Evolutionary conservation across 257 asterid species (phyloP).

Genomic region (Striga asiatica): DNA sequence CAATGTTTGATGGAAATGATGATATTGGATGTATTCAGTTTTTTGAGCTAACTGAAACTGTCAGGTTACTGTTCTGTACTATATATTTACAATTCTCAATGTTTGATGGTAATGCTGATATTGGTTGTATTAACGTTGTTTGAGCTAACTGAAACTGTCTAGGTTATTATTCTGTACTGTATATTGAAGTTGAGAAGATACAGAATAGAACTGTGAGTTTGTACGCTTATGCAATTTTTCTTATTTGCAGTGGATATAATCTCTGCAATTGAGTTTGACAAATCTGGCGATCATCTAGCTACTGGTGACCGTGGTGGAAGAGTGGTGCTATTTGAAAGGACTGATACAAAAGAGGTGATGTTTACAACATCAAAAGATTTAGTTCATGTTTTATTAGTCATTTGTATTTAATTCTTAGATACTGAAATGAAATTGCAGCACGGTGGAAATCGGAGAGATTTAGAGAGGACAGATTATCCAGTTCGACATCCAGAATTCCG

Average conservation of each 20-base stretch:
- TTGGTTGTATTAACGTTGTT: neutral
- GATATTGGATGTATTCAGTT: neutral
- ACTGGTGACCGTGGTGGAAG: slow-evolving; percentile 95
- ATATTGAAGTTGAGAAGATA: slow-evolving; percentile 5
- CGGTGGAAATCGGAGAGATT: slow-evolving; percentile 51
- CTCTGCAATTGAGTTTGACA: slow-evolving; percentile 73
- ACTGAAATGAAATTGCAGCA: slow-evolving; percentile 28
- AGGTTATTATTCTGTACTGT: neutral
- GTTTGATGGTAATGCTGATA: neutral
- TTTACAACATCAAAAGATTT: slow-evolving; percentile 11
- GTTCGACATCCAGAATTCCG: slow-evolving; percentile 76
- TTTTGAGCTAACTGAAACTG: neutral
- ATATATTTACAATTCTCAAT: neutral
- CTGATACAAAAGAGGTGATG: slow-evolving; percentile 58
- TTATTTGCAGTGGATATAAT: slow-evolving; percentile 67
- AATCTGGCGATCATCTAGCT: slow-evolving; percentile 73
- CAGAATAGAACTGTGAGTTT: slow-evolving; percentile 7
- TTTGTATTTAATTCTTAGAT: slow-evolving; percentile 6
- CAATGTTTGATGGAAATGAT: neutral
- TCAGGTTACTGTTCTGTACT: neutral
- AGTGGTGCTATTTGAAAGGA: slow-evolving; percentile 76
- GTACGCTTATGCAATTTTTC: slow-evolving; percentile 11
- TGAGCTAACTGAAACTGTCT: neutral
- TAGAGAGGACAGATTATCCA: slow-evolving; percentile 58
- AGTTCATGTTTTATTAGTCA: slow-evolving; percentile 8